Conservation (phyloP, 202 grass and related monocot species). For the Musa balbisiana region DNA sequence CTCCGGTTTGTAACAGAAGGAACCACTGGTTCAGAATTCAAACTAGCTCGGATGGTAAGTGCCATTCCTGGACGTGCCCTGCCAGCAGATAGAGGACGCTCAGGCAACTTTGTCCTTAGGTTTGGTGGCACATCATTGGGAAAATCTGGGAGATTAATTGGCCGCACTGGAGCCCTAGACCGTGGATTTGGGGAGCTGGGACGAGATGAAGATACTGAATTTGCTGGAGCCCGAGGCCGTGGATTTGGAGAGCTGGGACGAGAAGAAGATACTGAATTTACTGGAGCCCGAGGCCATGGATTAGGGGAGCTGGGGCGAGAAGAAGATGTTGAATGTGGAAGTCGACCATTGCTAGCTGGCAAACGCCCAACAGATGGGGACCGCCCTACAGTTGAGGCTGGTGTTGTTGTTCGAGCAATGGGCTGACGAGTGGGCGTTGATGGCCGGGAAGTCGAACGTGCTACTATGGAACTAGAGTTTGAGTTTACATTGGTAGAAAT, state of each 20-base stretch:
- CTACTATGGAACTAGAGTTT: constrained; percentile 35
- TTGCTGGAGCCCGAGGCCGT: constrained; percentile 30
- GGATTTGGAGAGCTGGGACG: constrained; percentile 72
- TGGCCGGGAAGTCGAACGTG: constrained; percentile 55
- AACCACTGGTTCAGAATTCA: constrained; percentile 39
- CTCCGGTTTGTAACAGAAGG: constrained; percentile 44
- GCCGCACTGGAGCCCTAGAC: constrained; percentile 47
- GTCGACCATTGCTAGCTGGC: constrained; percentile 25
- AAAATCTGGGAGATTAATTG: constrained; percentile 82
- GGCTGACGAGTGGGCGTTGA: constrained; percentile 61
- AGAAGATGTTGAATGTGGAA: constrained; percentile 39
- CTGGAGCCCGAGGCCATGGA: constrained; percentile 44
- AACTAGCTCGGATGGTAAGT: constrained; percentile 34
- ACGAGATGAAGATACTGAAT: constrained; percentile 47
- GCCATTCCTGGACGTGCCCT: constrained; percentile 54
- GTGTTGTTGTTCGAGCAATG: constrained; percentile 27
- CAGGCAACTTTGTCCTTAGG: constrained; percentile 71
- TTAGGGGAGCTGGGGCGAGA: constrained; percentile 65
- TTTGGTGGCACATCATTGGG: constrained; percentile 75
- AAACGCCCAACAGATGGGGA: constrained; percentile 60
- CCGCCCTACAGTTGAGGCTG: constrained; percentile 32
- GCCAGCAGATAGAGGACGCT: constrained; percentile 63
- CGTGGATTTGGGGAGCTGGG: constrained; percentile 71
- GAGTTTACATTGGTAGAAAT: constrained; percentile 45
- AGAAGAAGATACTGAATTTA: constrained; percentile 49